Conservation (phyloP, 1,139 yeast genomes). For the Pneumocystis carinii region DNA sequence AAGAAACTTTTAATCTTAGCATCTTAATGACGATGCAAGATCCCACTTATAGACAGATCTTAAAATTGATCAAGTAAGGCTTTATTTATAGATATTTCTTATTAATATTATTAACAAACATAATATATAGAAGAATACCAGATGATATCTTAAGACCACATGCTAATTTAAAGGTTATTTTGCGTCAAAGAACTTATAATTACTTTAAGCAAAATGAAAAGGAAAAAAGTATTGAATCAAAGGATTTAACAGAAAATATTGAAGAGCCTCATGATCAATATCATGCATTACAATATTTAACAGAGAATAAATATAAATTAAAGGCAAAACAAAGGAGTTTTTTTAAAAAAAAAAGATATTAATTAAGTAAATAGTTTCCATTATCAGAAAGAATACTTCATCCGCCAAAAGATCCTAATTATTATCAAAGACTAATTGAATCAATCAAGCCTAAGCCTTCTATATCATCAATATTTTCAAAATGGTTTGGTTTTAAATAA, state of each 20-base stretch:
- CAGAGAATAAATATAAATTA: conserved; percentile 4
- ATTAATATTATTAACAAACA: not conserved
- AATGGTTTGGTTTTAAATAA: not conserved
- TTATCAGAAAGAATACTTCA: conserved; percentile 39
- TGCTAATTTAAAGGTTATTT: not conserved
- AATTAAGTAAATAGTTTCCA: conserved; percentile 10
- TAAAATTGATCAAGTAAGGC: not conserved
- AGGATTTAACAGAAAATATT: not conserved
- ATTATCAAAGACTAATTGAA: conserved; percentile 45
- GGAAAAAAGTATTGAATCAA: not conserved
- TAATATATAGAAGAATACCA: not conserved
- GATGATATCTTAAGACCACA: not conserved
- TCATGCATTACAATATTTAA: not conserved
- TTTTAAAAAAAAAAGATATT: not conserved
- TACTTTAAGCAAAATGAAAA: not conserved
- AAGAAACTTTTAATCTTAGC: not conserved
- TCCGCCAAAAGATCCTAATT: conserved; percentile 67
- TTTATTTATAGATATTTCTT: not conserved
- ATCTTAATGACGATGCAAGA: not conserved
- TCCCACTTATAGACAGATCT: not conserved
- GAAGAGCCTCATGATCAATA: not conserved
- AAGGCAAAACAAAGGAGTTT: conserved; percentile 3
- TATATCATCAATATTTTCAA: conserved; percentile 8
- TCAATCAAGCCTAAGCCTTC: conserved; percentile 40
- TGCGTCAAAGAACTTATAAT: not conserved